Conservation (phyloP, 805 yeast species). For the Cyberlindnera americana region DNA sequence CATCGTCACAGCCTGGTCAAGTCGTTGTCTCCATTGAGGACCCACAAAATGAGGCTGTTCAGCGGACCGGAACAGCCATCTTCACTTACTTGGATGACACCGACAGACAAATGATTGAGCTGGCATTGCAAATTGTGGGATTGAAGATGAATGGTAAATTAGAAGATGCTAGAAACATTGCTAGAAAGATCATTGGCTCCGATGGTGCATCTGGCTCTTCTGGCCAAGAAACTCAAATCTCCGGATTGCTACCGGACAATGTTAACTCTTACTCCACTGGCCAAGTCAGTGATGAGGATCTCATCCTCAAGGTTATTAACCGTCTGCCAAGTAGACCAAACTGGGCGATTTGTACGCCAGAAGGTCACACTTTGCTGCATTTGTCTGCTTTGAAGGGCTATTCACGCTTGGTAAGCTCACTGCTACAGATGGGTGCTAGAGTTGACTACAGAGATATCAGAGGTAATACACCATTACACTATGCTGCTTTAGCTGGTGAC, state of each 20-base stretch:
- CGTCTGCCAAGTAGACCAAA: slow-evolving; percentile 71
- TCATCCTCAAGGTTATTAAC: slow-evolving; percentile 51
- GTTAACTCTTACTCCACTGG: slow-evolving; percentile 4
- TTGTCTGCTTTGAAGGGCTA: slow-evolving; percentile 79
- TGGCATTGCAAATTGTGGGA: slow-evolving; percentile 95
- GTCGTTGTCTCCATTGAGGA: slow-evolving; percentile 82
- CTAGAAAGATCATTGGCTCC: slow-evolving; percentile 81
- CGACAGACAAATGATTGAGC: slow-evolving; percentile 88
- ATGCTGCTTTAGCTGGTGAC: slow-evolving; percentile 76
- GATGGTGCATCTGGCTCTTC: slow-evolving; percentile 26
- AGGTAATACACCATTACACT: slow-evolving; percentile 85
- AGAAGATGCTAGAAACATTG: slow-evolving; percentile 93
- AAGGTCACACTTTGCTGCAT: slow-evolving; percentile 88
- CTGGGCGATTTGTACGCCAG: slow-evolving; percentile 74
- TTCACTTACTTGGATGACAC: slow-evolving; percentile 95
- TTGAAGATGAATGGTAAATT: slow-evolving; percentile 93
- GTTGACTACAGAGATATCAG: slow-evolving; percentile 71
- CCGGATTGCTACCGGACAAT: slow-evolving; percentile 6
- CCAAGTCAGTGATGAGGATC: slow-evolving; percentile 33
- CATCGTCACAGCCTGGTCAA: slow-evolving; percentile 85
- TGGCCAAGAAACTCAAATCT: slow-evolving; percentile 3
- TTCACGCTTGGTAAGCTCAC: slow-evolving; percentile 51
- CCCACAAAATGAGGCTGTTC: slow-evolving; percentile 32
- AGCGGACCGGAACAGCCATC: slow-evolving; percentile 32
- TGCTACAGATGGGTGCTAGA: slow-evolving; percentile 64